Percentiles rank a stretch among this genome's conserved stretches.
Conservation (phyloP, 2,329 filamentous ascomycete species). For the Kalmusia sp. region DNA sequence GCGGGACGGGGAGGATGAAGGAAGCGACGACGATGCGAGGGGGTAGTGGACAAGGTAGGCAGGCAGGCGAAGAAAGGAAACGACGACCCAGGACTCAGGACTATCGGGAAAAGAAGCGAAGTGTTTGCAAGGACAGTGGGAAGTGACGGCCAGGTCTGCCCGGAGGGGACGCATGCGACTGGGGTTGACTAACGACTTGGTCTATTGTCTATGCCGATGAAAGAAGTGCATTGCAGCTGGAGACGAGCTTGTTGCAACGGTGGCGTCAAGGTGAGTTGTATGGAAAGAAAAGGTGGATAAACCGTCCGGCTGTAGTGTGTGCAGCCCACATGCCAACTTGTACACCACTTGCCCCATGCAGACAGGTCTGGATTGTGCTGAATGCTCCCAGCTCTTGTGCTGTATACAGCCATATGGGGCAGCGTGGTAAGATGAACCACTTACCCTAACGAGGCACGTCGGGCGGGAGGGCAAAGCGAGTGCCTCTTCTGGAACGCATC, state of each 20-base stretch:
- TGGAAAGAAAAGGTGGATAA: not conserved
- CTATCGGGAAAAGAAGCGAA: not conserved
- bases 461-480: not conserved
- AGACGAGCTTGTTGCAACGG: not conserved
- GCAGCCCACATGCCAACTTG: not conserved
- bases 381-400: not conserved
- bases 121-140: not conserved
- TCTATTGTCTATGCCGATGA: too few relatives aligned
- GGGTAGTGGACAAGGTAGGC: not conserved
- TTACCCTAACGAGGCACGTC: not conserved
- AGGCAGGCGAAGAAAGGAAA: not conserved
- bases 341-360: not conserved
- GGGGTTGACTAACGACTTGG: too few relatives aligned
- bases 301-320: not conserved
- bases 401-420: not conserved
- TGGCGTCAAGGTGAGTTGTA: not conserved
- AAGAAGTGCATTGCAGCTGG: not conserved
- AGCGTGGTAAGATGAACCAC: not conserved
- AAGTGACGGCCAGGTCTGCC: too few relatives aligned
- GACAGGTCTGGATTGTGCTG: not conserved
- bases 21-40: not conserved
- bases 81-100: too few relatives aligned
- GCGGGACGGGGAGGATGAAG: slow-evolving; percentile 4
- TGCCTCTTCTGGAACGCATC: not conserved
- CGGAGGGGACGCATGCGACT: not conserved